Evolutionary conservation across 108 stramenopile species (phyloP), one percentile per base, ranked within the genome.

Genomic region (Asterionellopsis glacialis): DNA sequence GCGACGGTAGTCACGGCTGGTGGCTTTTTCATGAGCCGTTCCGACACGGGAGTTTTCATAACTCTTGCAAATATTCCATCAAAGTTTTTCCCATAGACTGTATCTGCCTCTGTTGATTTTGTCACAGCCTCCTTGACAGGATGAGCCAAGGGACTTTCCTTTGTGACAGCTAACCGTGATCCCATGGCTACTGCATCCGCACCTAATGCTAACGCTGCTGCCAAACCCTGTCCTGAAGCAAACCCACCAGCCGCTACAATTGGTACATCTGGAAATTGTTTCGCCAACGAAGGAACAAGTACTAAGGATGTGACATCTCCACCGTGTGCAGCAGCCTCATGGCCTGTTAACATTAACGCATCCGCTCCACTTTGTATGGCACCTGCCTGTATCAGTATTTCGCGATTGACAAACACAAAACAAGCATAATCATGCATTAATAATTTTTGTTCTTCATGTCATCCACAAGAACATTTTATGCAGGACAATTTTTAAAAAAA

Each of bases 101-200:
- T 91, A 40, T 87, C 77, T 14, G 52, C 54, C 55, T 91, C 93
- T 0, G 74, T 73, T 16, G 73, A 62, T 24, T 59, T 27, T 1
- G 75, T 69, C 22, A 94, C 68, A 16, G 83, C 80, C 40, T 84
- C 83, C 57, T 95, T 91, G 33, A 75, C 70, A 25, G 69, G 67
- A 25, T 83, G 61, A 19, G 88, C 76, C 68, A 94, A 59, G 0
- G 87, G 73, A 43, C 81, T 83, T 63, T 94, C 89, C 48, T 58
- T 54, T 10, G 95, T 88, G 11, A 77, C 68, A 19, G 86, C 87
- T 59, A 85, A 88, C n/a, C 95, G 59, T 21, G 82, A 76, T 56
- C 95, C 95, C 91, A 94, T 90, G 25, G 92, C 94, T 15, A 95
- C 85, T 5, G 76, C 93, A 67, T 94, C 92, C 12, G 92, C 93